Evolutionary conservation across 2,329 filamentous ascomycete species (phyloP).

Genomic region (Pleoardoris graminearum): DNA sequence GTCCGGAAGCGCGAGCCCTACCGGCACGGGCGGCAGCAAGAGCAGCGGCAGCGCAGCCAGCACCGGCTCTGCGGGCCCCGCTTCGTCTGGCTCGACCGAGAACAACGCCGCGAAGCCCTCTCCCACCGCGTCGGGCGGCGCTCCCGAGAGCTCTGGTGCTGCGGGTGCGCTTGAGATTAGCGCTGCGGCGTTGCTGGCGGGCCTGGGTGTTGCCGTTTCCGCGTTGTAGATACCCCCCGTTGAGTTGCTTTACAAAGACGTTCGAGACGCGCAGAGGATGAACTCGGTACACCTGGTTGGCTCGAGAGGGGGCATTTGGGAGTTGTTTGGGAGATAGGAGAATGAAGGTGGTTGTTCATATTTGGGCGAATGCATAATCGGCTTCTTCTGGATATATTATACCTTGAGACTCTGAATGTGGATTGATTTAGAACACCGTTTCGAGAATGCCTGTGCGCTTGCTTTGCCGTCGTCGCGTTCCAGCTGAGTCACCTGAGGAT

Average conservation of each 20-base stretch:
- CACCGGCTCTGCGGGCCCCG: slow-evolving; percentile 8
- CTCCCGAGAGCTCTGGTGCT: slow-evolving; percentile 18
- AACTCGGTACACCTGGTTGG: neutral
- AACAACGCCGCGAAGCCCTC: slow-evolving; percentile 9
- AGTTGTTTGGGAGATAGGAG: neutral
- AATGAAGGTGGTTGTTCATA: neutral
- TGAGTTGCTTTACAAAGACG: too few species aligned
- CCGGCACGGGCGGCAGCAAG: slow-evolving; percentile 13
- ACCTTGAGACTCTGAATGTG: neutral
- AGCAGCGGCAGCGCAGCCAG: slow-evolving; percentile 8
- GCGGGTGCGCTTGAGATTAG: slow-evolving; percentile 27
- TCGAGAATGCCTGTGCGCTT: neutral
- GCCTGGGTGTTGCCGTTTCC: slow-evolving; percentile 24
- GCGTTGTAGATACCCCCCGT: slow-evolving; percentile 38
- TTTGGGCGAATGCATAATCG: neutral
- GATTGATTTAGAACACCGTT: neutral
- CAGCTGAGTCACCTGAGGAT: too few species aligned
- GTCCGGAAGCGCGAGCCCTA: slow-evolving; percentile 16
- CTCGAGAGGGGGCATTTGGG: neutral
- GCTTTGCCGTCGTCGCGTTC: neutral
- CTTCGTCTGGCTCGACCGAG: neutral
- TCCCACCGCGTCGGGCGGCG: slow-evolving; percentile 20
- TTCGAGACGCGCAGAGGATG: too few species aligned
- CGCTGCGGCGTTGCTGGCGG: slow-evolving; percentile 28
- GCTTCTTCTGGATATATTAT: neutral